A percentile compares a stretch with the other conserved stretches of the same genome.
Conservation (phyloP, 2,329 filamentous ascomycete species). For the Chrysosporium queenslandicum region DNA sequence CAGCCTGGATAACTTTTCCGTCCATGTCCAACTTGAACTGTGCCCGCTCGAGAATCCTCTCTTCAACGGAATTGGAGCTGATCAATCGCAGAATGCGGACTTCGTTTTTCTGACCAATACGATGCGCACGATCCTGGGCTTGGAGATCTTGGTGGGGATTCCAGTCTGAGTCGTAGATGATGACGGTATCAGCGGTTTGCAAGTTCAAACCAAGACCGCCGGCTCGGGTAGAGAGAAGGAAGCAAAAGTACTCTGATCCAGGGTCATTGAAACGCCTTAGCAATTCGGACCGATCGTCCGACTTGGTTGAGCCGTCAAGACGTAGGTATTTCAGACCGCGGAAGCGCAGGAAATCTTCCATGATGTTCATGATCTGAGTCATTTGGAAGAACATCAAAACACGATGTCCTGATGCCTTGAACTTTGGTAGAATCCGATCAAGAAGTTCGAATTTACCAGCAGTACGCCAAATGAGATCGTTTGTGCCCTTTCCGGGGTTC, state of each 20-base stretch:
- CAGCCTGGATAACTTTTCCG: constrained; percentile 97
- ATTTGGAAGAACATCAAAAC: constrained; percentile 99
- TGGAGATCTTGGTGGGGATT: constrained; percentile 99
- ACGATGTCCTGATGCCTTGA: constrained; percentile 79
- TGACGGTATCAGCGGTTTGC: constrained; percentile 96
- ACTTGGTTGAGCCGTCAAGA: constrained; percentile 92
- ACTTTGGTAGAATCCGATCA: constrained; percentile 87
- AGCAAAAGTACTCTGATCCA: constrained; percentile 89
- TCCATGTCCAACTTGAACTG: constrained; percentile 99
- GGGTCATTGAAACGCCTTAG: constrained; percentile 83
- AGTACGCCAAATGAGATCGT: constrained; percentile 90
- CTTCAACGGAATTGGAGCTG: constrained; percentile 92
- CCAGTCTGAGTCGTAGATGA: constrained; percentile 99
- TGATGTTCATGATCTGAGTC: constrained; percentile 99
- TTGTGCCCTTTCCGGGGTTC: constrained; percentile 79
- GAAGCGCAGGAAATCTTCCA: constrained; percentile 93
- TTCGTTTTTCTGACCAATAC: constrained; percentile 99
- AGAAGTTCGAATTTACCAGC: constrained; percentile 95
- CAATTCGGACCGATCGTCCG: constrained; percentile 89
- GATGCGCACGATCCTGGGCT: constrained; percentile 97
- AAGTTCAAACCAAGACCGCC: constrained; percentile 95
- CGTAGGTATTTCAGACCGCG: constrained; percentile 77
- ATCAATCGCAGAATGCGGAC: constrained; percentile 93
- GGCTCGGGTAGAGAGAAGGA: constrained; percentile 94
- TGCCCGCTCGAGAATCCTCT: constrained; percentile 94